Conservation (phyloP, 345 rosid genomes). For the Lepidium africanum region DNA sequence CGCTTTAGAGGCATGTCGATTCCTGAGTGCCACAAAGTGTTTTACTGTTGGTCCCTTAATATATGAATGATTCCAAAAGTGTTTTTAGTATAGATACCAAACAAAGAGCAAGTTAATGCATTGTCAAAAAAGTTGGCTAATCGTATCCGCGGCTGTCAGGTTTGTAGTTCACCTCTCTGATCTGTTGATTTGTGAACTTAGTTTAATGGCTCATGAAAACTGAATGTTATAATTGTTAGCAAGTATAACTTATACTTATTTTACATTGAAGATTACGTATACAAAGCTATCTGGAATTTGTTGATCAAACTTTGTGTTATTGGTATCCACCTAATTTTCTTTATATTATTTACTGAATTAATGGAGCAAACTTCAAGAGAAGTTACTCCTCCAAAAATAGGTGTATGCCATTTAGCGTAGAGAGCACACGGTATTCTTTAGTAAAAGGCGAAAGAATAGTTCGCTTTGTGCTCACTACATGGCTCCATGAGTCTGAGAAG, state of each 20-base stretch:
- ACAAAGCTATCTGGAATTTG: conserved; percentile 37
- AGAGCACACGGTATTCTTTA: conserved; percentile 43
- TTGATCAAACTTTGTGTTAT: no score
- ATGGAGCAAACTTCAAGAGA: not conserved
- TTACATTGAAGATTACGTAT: conserved; percentile 56
- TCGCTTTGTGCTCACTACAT: conserved; percentile 31
- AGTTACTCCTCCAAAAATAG: conserved; percentile 2
- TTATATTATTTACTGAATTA: not conserved
- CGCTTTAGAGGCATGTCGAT: conserved; percentile 85
- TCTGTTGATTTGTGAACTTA: not conserved
- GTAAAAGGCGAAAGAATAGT: conserved; percentile 59
- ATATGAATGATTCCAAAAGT: not conserved
- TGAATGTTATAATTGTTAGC: not conserved
- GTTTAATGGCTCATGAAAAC: not conserved
- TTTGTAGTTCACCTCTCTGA: conserved; percentile 19
- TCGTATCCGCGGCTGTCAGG: conserved; percentile 93
- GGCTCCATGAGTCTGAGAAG: not conserved
- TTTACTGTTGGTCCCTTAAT: no score
- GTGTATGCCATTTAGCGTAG: not conserved
- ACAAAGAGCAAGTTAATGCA: conserved; percentile 75
- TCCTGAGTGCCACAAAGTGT: conserved; percentile 84
- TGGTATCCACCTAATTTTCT: no score
- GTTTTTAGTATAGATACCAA: conserved; percentile 42
- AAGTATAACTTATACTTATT: not conserved
- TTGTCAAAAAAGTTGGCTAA: conserved; percentile 66